Evolutionary conservation across 768 basidiomycete species (phyloP).

Genomic region (Porpolomopsis calyptriformis): DNA sequence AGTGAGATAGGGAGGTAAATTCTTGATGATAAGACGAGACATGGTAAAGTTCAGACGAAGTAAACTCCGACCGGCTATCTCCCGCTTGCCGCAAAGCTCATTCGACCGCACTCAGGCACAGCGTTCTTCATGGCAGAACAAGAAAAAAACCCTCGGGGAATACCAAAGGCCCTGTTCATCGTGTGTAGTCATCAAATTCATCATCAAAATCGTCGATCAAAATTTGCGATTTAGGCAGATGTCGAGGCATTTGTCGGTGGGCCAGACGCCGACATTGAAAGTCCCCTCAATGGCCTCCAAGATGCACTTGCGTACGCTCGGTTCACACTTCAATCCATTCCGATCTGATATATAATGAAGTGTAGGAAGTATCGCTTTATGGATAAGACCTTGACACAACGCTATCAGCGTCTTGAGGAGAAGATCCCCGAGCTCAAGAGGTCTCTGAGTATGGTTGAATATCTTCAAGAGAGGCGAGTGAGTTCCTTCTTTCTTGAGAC

Average conservation of each 20-base stretch:
- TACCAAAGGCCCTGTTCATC: conserved; percentile 91
- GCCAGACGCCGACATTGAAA: conserved; percentile 67
- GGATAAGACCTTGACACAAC: conserved; percentile 76
- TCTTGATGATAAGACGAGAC: conserved; percentile 81
- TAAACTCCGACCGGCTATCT: conserved; percentile 1
- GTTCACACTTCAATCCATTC: conserved; percentile 10
- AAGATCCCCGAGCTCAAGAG: conserved; percentile 96
- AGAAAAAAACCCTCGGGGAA: conserved; percentile 68
- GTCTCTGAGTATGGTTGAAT: conserved; percentile 84
- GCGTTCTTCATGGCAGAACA: background rate
- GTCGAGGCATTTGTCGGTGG: conserved; percentile 81
- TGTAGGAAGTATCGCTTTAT: conserved; percentile 97
- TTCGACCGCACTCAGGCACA: background rate
- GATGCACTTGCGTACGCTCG: conserved; percentile 83
- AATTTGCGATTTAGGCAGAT: conserved; percentile 45
- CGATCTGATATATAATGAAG: conserved; percentile 24
- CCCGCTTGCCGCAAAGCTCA: background rate
- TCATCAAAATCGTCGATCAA: background rate
- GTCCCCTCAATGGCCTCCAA: conserved; percentile 69
- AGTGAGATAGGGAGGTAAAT: conserved; percentile 61
- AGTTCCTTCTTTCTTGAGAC: conserved; percentile 14
- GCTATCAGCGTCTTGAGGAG: conserved; percentile 70
- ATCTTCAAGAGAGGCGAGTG: conserved; percentile 61
- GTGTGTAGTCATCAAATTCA: conserved; percentile 35
- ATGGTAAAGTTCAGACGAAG: conserved; percentile 26